Evolutionary conservation across 2,329 filamentous ascomycete genomes (phyloP).

Genomic region (Colletotrichum falcatum): DNA sequence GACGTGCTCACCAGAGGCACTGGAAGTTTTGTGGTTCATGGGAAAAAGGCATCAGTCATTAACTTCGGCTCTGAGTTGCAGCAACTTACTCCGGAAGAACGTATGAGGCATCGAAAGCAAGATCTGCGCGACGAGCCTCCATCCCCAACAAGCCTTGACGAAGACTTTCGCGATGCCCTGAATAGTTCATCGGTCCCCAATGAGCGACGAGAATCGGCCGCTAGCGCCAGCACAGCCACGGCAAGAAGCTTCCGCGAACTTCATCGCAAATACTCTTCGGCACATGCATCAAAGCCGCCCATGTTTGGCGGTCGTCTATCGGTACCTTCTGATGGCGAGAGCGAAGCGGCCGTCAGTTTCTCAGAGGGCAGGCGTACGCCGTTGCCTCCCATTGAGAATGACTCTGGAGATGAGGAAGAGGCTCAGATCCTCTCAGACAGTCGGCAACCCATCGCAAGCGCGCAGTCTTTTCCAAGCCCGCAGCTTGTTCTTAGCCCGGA

Average conservation of each 20-base stretch:
- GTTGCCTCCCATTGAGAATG: constrained; percentile 63
- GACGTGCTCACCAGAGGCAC: constrained; percentile 82
- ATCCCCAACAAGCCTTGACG: constrained; percentile 52
- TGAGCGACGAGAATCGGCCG: constrained; percentile 69
- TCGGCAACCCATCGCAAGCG: constrained; percentile 10
- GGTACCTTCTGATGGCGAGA: constrained; percentile 69
- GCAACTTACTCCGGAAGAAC: constrained; percentile 79
- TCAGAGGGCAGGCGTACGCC: constrained; percentile 70
- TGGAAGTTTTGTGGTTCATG: constrained; percentile 94
- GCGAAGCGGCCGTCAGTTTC: constrained; percentile 69
- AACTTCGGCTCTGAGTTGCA: constrained; percentile 96
- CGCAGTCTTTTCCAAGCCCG: constrained; percentile 18
- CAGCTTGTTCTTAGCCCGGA: constrained; percentile 21
- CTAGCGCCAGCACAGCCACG: constrained; percentile 75
- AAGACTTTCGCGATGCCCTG: constrained; percentile 63
- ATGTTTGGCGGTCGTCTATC: constrained; percentile 56
- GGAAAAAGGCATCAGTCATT: constrained; percentile 97
- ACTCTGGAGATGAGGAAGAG: constrained; percentile 46
- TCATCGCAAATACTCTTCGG: constrained; percentile 69
- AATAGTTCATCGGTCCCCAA: constrained; percentile 57
- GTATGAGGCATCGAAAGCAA: constrained; percentile 72
- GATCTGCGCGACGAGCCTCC: constrained; percentile 56
- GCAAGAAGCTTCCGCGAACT: constrained; percentile 74
- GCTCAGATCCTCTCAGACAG: not conserved
- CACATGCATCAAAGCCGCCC: constrained; percentile 59